Evolutionary conservation across 371 early-diverging fungal species (phyloP), one percentile per base, ranked within the genome.

Genomic region (Quaeritorhiza haematococci): DNA sequence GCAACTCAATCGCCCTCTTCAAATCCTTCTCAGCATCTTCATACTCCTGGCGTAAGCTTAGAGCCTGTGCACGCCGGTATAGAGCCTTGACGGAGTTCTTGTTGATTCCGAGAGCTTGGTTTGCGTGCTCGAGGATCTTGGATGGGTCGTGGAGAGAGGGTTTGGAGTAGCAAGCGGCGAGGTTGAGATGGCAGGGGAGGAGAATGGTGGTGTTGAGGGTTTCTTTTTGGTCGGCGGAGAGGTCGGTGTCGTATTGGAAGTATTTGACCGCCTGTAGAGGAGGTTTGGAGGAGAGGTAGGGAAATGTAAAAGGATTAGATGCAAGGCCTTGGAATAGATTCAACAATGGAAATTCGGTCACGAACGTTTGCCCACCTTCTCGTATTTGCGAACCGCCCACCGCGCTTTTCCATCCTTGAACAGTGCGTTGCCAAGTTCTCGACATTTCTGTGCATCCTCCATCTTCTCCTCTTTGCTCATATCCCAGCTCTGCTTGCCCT

Each of bases 371-470:
- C 30, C 30, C 33, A 66, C 28, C 56, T 46, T 1, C 44, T 45
- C n/a, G 35, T 56, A 62, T 34, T 62, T 55, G 10, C 34, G 29
- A 4, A 24, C 42, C 4, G 62, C 62, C 26, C 42, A n/a, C 35
- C 62, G 24, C 15, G 8, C 3, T 29, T 62, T 55, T 8, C 57
- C 56, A n/a, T 61, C 10, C 19, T 62, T 59, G 64, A 67, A 71
- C n/a, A 45, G 32, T 5, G 32, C 49, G 56, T 74, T 77, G 35
- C 74, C 77, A 29, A 49, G 15, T 2, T 35, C 56, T 48, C 72
- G 72, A 34, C 28, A 48, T 7, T 3, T 24, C 5, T 43, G 19
- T 15, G 77, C 72, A 19, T 59, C 63, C 10, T 26, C 53, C 27
- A 74, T 17, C 29, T 64, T 65, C 28, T 59, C 56, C 8, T 44